phyloP scores from a whole-genome alignment of 345 rosid genomes.

The Boechera divaricarpa region DNA sequence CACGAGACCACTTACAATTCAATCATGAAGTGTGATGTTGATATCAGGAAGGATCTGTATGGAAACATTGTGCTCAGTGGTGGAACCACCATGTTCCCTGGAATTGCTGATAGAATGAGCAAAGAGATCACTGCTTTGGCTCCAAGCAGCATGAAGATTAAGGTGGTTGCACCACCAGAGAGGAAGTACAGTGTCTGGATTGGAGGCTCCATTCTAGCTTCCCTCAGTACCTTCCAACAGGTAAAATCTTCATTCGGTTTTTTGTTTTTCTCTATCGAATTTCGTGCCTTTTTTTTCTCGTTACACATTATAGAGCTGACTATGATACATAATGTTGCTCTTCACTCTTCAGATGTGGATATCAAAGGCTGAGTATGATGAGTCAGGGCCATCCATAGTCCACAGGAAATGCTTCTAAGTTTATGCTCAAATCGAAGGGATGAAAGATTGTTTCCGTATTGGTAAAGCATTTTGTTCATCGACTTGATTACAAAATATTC shows the following conservation, averaged over 20 bases:
- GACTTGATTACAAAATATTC: slow-evolving; percentile 18
- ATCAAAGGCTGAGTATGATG: slow-evolving; percentile 60
- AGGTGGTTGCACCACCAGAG: slow-evolving; percentile 59
- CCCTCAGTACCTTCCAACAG: slow-evolving; percentile 58
- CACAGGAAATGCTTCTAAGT: slow-evolving; percentile 61
- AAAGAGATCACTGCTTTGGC: slow-evolving; percentile 55
- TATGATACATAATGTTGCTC: slow-evolving; percentile 14
- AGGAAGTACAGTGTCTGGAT: slow-evolving; percentile 62
- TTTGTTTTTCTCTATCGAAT: neutral
- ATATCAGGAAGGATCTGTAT: slow-evolving; percentile 41
- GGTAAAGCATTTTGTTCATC: slow-evolving; percentile 26
- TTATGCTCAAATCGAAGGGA: slow-evolving; percentile 5
- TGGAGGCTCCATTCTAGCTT: slow-evolving; percentile 60
- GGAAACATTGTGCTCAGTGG: slow-evolving; percentile 54
- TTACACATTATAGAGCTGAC: neutral
- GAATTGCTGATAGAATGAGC: slow-evolving; percentile 53
- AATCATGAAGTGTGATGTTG: slow-evolving; percentile 42
- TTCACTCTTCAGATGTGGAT: slow-evolving; percentile 56
- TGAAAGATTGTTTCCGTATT: slow-evolving; percentile 30
- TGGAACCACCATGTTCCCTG: slow-evolving; percentile 55
- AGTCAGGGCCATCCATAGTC: slow-evolving; percentile 60
- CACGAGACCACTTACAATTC: slow-evolving; percentile 48
- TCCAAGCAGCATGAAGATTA: slow-evolving; percentile 49
- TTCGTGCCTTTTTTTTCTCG: neutral
- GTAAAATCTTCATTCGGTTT: neutral